Evolutionary conservation across 2,329 filamentous ascomycete species (phyloP), one percentile per base, ranked within the genome.

Genomic region (Ophiostoma sp.): DNA sequence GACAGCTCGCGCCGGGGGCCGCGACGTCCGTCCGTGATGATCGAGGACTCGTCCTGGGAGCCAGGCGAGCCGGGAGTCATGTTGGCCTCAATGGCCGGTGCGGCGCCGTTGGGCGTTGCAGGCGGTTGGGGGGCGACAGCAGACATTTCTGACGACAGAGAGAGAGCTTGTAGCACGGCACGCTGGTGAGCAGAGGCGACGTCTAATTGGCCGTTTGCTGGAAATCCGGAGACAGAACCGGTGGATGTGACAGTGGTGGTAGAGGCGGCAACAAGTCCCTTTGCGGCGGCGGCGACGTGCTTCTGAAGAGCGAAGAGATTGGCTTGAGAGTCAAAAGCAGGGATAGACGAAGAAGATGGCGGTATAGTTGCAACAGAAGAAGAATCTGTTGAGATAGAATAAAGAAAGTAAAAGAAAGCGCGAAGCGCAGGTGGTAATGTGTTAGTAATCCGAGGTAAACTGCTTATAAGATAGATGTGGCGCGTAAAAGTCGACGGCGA

Each of bases 1-100:
- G 94, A 97, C 72, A 99, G 82, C 80, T 97, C 94, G 69, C 95
- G 87, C 80, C 95, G 87, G 80, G 97, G 96, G 15, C 89, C 89
- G 80, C 95, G 94, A 68, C 89, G 85, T 73, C 89, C 86, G 73
- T 91, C 80, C 74, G 68, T 67, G 13, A 70, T 35, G 15, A 44
- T 39, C 6, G 69, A 62, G 3, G 66, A 11, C 13, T 41, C 69
- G n/a, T 60, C 27, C 54, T 36, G 66, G 20, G 69, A 60, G 54
- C 39, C 35, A 11, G 65, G 65, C 36, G 68, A 67, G 27, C 48
- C 27, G 7, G 68, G 64, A 7, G 36, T 54, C 62, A 65, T 23
- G 62, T 39, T 39, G 8, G 33, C 35, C 10, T 65, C 62, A 1
- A 65, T 39, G 33, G 35, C 33, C 6, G 62, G 35, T 3, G 62